A percentile compares a stretch with the other conserved stretches of the same genome.
phyloP scores from a whole-genome alignment of 208 protist species.

The Leishmania arabica region DNA sequence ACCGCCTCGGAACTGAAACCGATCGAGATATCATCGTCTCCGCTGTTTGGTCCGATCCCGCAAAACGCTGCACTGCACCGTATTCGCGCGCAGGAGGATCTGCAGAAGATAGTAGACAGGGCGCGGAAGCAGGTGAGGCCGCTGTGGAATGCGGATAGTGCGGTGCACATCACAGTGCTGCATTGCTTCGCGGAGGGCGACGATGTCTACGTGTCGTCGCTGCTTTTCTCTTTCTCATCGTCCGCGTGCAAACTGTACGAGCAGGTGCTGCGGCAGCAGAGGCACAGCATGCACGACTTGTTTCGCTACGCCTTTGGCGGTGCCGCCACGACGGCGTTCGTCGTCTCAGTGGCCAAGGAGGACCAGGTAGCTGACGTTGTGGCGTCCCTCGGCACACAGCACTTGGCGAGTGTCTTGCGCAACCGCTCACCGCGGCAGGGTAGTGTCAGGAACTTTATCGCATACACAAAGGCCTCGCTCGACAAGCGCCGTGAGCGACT shows the following conservation, averaged over 20 bases:
- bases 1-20: constrained; percentile 14
- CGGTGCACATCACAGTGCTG: constrained; percentile 36
- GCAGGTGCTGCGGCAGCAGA: constrained; percentile 27
- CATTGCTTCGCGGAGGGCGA: constrained; percentile 35
- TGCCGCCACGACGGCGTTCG: constrained; percentile 29
- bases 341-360: constrained; percentile 33
- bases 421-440: constrained; percentile 48
- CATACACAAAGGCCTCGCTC: constrained; percentile 34
- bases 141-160: constrained; percentile 37
- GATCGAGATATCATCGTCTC: constrained; percentile 35
- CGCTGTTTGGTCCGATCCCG: constrained; percentile 56
- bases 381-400: constrained; percentile 32
- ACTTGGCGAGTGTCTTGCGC: constrained; percentile 23
- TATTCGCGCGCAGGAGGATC: constrained; percentile 14
- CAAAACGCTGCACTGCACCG: constrained; percentile 33
- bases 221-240: constrained; percentile 37
- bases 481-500: constrained; percentile 30
- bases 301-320: constrained; percentile 68
- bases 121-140: constrained; percentile 21
- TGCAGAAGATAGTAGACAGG: constrained; percentile 24
- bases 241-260: constrained; percentile 27
- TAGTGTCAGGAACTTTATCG: constrained; percentile 50
- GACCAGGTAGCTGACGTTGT: constrained; percentile 34
- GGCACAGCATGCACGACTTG: constrained; percentile 24
- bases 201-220: constrained; percentile 39